Base-by-base conservation (phyloP, 2,329 filamentous ascomycete species). In the Fusarium foetens region DNA sequence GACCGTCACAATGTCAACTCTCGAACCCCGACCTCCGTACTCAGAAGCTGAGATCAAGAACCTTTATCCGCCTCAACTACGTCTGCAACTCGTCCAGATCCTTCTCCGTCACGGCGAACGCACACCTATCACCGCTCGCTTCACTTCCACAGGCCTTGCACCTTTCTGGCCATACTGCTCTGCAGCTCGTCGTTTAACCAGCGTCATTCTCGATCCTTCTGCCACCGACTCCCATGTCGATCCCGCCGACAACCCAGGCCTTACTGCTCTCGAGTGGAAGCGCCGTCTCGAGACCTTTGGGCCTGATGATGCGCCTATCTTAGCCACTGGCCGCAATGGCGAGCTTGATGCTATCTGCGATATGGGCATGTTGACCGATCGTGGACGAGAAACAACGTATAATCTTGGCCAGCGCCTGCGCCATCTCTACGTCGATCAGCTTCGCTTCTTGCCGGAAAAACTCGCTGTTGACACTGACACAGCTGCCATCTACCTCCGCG, bases 101-200 rank as follows among this genome's bases (percentile, higher is more conserved):
- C 88, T 94, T 70, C 88, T 94, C 77, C 91, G 93, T 64, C 93
- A 95, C 82, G 93, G 93, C 83, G 89, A 91, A 84, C 91, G 95
- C 64, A 95, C 92, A 12, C 95, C 95, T 33, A 93, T 98, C 33
- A 93, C 90, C 64, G 88, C 93, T n/a, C 92, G 96, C 42, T 98
- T 99, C 81, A 89, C 93, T 79, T 96, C 95, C 83, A 88, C 89
- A 52, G 90, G 90, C 16, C 86, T 92, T n/a, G 80, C 83, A 46
- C 79, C 87, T 54, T 91, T 90, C 82, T 99, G 96, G 96, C 94
- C 96, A 4, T 98, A 98, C 83, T 99, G 96, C 83, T 88, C 89
- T 72, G 89, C 91, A 61, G 93, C 93, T 27, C 88, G 90, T 66
- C 91, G 92, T 73, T 87, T 98, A 79, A 89, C 83, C 68, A 83